Base-by-base conservation (phyloP, 2,329 filamentous ascomycete genomes). In the Fusarium anthophilum region DNA sequence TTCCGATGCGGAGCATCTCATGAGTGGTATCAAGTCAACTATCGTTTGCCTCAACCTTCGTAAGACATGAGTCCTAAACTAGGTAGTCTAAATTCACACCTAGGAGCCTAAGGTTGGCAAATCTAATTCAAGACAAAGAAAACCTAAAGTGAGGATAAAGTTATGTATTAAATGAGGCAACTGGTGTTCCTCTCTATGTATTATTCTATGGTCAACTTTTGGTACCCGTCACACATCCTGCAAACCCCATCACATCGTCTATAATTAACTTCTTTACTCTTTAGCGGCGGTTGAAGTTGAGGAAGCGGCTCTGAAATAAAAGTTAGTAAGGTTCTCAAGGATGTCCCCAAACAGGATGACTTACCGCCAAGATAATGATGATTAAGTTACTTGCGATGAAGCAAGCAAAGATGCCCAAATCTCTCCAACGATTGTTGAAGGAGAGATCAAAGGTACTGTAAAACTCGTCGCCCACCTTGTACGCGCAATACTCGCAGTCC, bases 401-500 rank as follows among this genome's bases (percentile, higher is more conserved):
- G 3, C 91, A 92, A 38, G 89, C 76, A 75, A 92, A 92, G 70
- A 97, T 97, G 4, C 94, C 95, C 64, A 96, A 66, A 76, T 98
- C 94, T 63, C 94, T 89, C 94, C 94, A 97, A 22, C 94, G 86
- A 73, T 93, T 83, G 48, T 85, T 84, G 77, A 92, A 97, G 6
- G 83, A 84, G 78, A 97, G 88, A 6, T 88, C 87, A 24, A 97
- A 87, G 1, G 89, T 87, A 60, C 84, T 79, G 79, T 93, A 97
- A 79, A 96, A 97, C 83, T 97, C 87, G 74, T 97, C 93, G 37
- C 94, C 95, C 30, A 62, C 55, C 70, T 88, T 91, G 84, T 91
- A 97, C 2, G 94, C 93, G 79, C 95, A 98, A 84, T 97, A 97
- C 78, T 92, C 85, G 83, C 95, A 97, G 28, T 86, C 83, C 53